Evolutionary conservation across 1,139 yeast genomes (phyloP), one percentile per base, ranked within the genome.

Genomic region (Debaryomyces udenii): DNA sequence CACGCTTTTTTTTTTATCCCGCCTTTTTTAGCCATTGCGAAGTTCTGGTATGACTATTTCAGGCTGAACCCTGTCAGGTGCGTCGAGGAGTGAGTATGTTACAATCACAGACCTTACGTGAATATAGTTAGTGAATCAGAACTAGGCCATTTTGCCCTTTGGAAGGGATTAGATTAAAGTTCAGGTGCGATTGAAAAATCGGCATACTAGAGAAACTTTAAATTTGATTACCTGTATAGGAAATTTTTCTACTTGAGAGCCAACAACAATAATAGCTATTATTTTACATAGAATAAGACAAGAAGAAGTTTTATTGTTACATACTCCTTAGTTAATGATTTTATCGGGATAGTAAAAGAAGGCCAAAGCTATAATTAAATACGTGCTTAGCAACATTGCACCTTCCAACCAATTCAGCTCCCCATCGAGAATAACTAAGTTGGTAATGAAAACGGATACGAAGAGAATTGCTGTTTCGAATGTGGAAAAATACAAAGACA

Each of bases 351-450:
- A 84, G 65, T 80, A 86, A 68, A 77, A 88, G 69, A 93, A 91
- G 1, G 98, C 93, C 54, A 93, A 72, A 3, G 96, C 96, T 41
- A 90, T 82, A 44, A 94, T 83, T 44, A 83, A 64, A 60, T 94
- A 94, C 42, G 96, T 87, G 44, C 95, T 83, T 44, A 93, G 64
- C 51, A 94, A 74, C 94, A 93, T 84, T 34, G 84, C 89, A 42
- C 99, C 99, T 70, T 93, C 99, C 44, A 93, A 77, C 96, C 97
- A 93, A 64, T 93, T 93, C 49, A 93, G 83, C 62, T 90, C 96
- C 43, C 99, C 99, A 62, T 93, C 99, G 47, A 86, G 74, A 48
- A 93, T 83, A 53, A 91, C 78, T 64, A 88, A 86, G 59, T 91
- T 91, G 39, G 94, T 81, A 47, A 94, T 82, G 61, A 90, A 85